A percentile compares a stretch with the other conserved stretches of the same genome.
phyloP scores from a whole-genome alignment of 1,284 basidiomycete species.

The Sanghuangporus baumii region DNA sequence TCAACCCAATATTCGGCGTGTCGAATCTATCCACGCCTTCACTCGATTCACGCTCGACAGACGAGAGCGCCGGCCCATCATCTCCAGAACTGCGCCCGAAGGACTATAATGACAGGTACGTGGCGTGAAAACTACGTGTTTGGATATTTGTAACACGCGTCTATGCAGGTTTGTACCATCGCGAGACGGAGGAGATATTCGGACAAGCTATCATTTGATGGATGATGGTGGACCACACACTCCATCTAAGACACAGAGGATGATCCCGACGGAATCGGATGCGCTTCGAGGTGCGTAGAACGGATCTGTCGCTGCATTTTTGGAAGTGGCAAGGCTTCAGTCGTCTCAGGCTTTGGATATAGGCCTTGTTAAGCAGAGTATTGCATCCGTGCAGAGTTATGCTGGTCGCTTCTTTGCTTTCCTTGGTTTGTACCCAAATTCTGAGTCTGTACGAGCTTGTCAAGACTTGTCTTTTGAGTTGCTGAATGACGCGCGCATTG shows the following conservation, averaged over 20 bases:
- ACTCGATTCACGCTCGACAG: conserved; percentile 48
- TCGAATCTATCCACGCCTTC: conserved; percentile 42
- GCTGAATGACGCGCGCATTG: not conserved
- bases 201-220: conserved; percentile 71
- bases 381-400: not conserved
- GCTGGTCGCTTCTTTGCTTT: not conserved
- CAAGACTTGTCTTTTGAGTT: not conserved
- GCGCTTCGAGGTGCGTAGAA: conserved; percentile 55
- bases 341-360: not conserved
- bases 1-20: conserved; percentile 49
- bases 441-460: not conserved
- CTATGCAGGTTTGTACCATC: conserved; percentile 56
- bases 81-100: conserved; percentile 40
- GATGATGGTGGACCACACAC: conserved; percentile 63
- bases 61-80: conserved; percentile 51
- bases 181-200: conserved; percentile 65
- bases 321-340: not conserved
- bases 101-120: conserved; percentile 58
- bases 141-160: not conserved
- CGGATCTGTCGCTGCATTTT: not conserved
- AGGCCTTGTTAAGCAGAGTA: not conserved
- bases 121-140: not conserved
- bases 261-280: conserved; percentile 75
- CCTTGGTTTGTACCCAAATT: not conserved
- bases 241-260: conserved; percentile 56